Base-by-base conservation (phyloP, 73 alveolate species). In the Stentor roeselii region DNA sequence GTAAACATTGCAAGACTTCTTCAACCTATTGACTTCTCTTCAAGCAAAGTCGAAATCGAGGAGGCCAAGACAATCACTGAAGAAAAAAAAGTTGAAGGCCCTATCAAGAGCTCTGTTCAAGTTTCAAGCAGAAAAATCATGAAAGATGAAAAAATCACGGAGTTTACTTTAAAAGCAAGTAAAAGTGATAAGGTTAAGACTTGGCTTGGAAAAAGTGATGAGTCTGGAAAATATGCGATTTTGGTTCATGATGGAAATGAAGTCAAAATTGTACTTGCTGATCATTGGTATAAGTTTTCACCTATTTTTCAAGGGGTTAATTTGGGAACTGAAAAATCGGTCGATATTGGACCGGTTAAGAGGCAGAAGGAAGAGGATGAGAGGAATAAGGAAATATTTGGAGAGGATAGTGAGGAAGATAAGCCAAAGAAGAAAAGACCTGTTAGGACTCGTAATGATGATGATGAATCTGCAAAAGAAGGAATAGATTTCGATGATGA, bases 1-100 rank as follows among this genome's bases (percentile, higher is more conserved):
- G 80, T 67, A 67, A 67, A 67, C 80, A 32, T 67, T 27, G 80
- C 80, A 15, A n/a, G 80, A 67, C 27, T 67, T n/a, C 80, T 67
- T 2, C 80, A 67, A 32, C 80, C 80, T 21, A 34, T 67, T 21
- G 80, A 67, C 34, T 67, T 67, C 42, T 30, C 80, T 21, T 11
- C 37, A 21, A 67, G 27, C 80, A n/a, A 40, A 14, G 80, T 67
- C 15, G 80, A 67, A 67, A 67, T 67, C 14, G 80, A 67, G 34
- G 80, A 67, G 34, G 6, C 6, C 67, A 50, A 50, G 67, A 6
- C 67, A 11, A 27, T 2, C 3, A 67, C 21, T 21, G 80, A 67
- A 67, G 80, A 67, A 34, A 32, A 14, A 67, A 67, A 67, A 67
- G 27, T n/a, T 67, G 80, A 67, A 67, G 80, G 80, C 15, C 41